A percentile compares a stretch with the other conserved stretches of the same genome.
These are phyloP conservation scores for Piedraia hortae DNA, from an alignment of 2,329 filamentous ascomycete genomes.

Conservation along the genomic window DNA sequence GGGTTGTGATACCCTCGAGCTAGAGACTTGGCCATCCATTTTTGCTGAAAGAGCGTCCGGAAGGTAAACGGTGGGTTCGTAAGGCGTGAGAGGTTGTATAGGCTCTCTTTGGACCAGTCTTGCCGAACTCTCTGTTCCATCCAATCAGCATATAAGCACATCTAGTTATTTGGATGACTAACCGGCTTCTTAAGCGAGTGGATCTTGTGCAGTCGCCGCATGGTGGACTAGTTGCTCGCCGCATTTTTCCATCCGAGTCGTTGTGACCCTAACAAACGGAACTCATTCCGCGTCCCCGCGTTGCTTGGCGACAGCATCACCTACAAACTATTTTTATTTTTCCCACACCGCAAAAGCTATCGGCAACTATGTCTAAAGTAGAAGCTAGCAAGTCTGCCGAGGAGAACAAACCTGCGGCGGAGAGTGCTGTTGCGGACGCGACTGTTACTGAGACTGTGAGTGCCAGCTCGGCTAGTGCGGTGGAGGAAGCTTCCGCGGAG, in stretches of 20 bases:
- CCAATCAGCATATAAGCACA: background rate
- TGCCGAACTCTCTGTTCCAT: conserved; percentile 41
- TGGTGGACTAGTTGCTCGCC: conserved; percentile 1
- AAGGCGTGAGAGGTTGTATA: conserved; percentile 55
- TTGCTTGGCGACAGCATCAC: too few relatives aligned
- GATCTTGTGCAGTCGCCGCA: conserved; percentile 19
- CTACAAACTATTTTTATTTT: too few relatives aligned
- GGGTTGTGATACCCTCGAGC: conserved; percentile 82
- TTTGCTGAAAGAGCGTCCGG: conserved; percentile 85
- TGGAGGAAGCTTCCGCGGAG: too few relatives aligned
- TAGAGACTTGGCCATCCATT: conserved; percentile 73
- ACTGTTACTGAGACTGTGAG: conserved; percentile 3
- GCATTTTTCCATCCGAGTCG: too few relatives aligned
- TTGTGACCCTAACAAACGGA: too few relatives aligned
- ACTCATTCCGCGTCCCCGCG: too few relatives aligned
- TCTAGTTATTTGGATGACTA: conserved; percentile 1
- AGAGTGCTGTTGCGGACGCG: conserved; percentile 1
- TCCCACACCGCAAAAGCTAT: too few relatives aligned
- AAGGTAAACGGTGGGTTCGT: conserved; percentile 17
- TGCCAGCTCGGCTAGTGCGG: conserved; percentile 11
- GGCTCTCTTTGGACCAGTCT: conserved; percentile 92
- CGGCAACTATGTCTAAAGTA: too few relatives aligned
- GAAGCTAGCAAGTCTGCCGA: background rate
- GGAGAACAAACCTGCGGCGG: conserved; percentile 2
- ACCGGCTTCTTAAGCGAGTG: conserved; percentile 29